Base-by-base conservation (phyloP, 805 yeast genomes). In the Nakazawaea holstii region DNA sequence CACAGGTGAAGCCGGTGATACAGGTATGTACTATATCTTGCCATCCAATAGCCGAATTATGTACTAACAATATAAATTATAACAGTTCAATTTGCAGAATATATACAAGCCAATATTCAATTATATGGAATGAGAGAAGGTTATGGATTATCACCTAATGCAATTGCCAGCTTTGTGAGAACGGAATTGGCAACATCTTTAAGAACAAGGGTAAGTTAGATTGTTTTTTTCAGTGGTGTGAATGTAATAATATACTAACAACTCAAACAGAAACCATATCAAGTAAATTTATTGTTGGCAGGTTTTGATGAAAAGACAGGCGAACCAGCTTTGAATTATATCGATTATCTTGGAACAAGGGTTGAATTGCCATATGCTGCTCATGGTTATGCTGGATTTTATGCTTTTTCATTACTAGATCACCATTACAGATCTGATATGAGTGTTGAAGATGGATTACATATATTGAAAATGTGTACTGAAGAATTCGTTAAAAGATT, bases 351-450 rank as follows among this genome's bases (percentile, higher is more conserved):
- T 54, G 99, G 99, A 7, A 87, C 99, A 2, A 80, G 84, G 55
- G 95, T 84, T 13, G 88, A 84, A 51, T 73, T 94, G 50, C 98
- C 99, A 13, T 94, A 94, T 62, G 96, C 95, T 14, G 98, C 98
- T 1, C 99, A 94, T 64, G 99, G 99, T 10, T 94, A 94, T 61
- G 96, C 98, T n/a, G 96, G 95, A 1, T 94, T 92, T 67, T 94
- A 94, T 65, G 82, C 96, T 30, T 77, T 89, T 65, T 87, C 98
- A 1, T 70, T 92, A 53, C 74, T 94, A 55, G 99, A 94, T 70
- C 90, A 84, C 56, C 96, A 90, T 67, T 90, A 91, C 68, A 77
- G 83, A 62, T 74, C 81, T 38, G 91, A 82, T 56, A 78, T 91
- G 82, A 70, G 77, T 6, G 65, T 78, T 36, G 88, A 82, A 35